Conservation (phyloP, 495 filamentous ascomycete genomes). For the Aspergillus indologenus region DNA sequence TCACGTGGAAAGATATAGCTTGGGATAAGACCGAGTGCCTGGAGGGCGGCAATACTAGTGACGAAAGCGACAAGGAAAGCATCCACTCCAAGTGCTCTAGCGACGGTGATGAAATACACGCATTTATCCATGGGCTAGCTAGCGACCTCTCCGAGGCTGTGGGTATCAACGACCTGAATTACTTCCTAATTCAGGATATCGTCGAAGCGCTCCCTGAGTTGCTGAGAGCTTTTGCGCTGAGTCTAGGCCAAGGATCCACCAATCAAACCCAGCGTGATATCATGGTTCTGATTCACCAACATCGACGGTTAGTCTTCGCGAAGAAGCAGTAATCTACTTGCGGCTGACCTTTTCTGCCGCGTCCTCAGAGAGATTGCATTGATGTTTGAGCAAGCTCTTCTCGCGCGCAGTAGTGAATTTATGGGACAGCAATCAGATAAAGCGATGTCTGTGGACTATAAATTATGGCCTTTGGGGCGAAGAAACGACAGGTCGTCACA, state of each 20-base stretch:
- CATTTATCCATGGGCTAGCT: background rate
- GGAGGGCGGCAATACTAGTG: background rate
- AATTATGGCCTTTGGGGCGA: too few species aligned
- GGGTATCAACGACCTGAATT: background rate
- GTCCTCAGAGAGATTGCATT: background rate
- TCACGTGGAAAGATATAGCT: too few species aligned
- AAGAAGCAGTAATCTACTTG: too few species aligned
- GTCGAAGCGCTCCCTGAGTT: conserved; percentile 11
- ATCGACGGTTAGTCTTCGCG: conserved; percentile 11
- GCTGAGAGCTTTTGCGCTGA: conserved; percentile 12
- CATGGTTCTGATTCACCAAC: conserved; percentile 18
- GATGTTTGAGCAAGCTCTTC: too few species aligned
- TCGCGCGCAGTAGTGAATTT: too few species aligned
- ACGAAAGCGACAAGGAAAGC: background rate
- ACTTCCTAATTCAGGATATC: background rate
- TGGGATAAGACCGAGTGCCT: too few species aligned
- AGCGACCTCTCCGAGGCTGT: background rate
- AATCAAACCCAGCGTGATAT: conserved; percentile 12
- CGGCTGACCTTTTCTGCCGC: background rate
- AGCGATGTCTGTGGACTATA: background rate
- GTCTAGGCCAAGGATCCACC: conserved; percentile 4
- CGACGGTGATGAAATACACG: background rate
- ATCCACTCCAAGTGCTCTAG: background rate
- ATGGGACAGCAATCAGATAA: background rate
- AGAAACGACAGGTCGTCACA: too few species aligned